Evolutionary conservation across 495 filamentous ascomycete genomes (phyloP), one percentile per base, ranked within the genome.

Genomic region (Penicillium canescens): DNA sequence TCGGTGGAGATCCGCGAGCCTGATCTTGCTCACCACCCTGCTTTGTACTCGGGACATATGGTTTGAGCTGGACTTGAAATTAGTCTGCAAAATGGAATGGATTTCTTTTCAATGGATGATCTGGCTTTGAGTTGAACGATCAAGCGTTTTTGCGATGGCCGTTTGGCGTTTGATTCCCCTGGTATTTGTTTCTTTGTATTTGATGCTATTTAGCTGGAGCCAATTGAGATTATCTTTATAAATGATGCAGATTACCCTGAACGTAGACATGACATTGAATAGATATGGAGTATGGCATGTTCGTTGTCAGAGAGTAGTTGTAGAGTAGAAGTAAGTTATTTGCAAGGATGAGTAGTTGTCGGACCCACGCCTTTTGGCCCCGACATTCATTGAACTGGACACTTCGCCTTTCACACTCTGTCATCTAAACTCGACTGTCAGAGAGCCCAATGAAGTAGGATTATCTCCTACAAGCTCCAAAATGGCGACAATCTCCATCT

Each of bases 1-100:
- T 60, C 66, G 11, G 53, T 58, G 2, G 67, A 66, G 2, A 43
- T 51, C n/a, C 49, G 49, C 13, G 28, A 39, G 11, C 78, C 78
- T 11, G 67, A 78, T 55, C 39, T 73, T 43, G 72, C 77, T 7
- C 74, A 78, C 51, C 78, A 80, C 61, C 78, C 78, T 23, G 73
- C 76, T 10, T 56, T 73, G 67, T 59, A 73, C 26, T 56, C 67
- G 16, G 57, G 55, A 6, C 67, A 68, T 46, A 43, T 39, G 47
- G 50, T 42, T 54, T 51, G 49, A 51, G 16, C 37, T 42, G 11
- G 28, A 16, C 13, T 18, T 49, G 14, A 20, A 18, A 42, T 13
- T 52, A 1, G 35, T 28, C 31, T 26, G 35, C 59, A 21, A 16
- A 33, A 31, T 31, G 6, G 28, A 31, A 31, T 31, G 28, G 28